A percentile compares a stretch with the other conserved stretches of the same genome.
Conservation (phyloP, 768 basidiomycete species). For the Hericium alpestre region DNA sequence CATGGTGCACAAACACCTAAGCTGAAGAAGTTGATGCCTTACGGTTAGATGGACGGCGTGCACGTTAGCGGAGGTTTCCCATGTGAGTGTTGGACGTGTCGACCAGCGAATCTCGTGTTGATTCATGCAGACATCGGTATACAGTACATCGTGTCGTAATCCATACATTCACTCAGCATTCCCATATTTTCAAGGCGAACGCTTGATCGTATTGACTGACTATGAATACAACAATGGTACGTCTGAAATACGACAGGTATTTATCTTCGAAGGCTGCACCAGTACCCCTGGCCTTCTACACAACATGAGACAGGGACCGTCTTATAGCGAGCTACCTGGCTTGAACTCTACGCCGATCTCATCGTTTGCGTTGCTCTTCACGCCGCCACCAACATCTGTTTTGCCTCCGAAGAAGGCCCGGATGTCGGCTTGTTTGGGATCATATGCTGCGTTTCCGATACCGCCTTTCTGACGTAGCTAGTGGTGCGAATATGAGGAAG, state of each 20-base stretch:
- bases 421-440: slow-evolving; percentile 68
- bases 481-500: neutral
- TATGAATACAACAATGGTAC: too few relatives aligned
- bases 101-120: neutral
- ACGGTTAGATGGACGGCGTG: slow-evolving; percentile 30
- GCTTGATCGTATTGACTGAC: too few relatives aligned
- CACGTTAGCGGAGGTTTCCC: neutral
- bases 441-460: slow-evolving; percentile 58
- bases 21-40: slow-evolving; percentile 65
- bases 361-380: slow-evolving; percentile 21
- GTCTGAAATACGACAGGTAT: too few relatives aligned
- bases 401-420: slow-evolving; percentile 57
- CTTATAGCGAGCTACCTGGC: neutral
- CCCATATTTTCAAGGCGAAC: too few relatives aligned
- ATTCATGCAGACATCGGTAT: neutral
- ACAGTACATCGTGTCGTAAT: neutral
- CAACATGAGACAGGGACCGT: neutral
- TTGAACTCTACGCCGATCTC: slow-evolving; percentile 9
- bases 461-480: slow-evolving; percentile 67
- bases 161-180: neutral
- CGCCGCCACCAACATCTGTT: neutral
- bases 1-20: slow-evolving; percentile 51
- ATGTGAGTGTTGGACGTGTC: neutral
- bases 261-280: too few relatives aligned
- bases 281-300: neutral